Percentiles rank a stretch among this genome's conserved stretches.
Conservation (phyloP, 2,329 filamentous ascomycete genomes). For the Diaporthe sp. region DNA sequence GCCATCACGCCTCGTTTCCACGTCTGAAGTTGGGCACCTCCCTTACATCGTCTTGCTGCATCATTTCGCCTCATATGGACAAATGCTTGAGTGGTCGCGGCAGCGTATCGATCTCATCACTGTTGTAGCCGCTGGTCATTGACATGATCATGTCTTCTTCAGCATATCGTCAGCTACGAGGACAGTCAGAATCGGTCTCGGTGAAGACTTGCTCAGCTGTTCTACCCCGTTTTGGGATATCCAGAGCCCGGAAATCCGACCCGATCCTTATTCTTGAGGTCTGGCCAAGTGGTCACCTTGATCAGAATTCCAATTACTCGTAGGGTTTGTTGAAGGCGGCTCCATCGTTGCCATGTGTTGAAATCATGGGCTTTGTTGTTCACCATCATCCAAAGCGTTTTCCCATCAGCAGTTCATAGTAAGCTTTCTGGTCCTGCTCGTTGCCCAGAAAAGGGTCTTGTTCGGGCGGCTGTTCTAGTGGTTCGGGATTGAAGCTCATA, state of each 20-base stretch:
- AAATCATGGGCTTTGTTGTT: not conserved
- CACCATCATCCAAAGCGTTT: slow-evolving; percentile 38
- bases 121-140: not conserved
- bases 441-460: slow-evolving; percentile 38
- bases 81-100: not conserved
- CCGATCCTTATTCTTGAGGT: not conserved
- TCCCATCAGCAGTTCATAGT: slow-evolving; percentile 55
- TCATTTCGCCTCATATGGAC: not conserved
- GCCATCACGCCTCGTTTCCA: not conserved
- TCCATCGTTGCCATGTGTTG: not conserved
- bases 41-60: not conserved
- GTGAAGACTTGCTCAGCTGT: not conserved
- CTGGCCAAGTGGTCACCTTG: not conserved
- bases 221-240: not conserved
- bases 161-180: not conserved
- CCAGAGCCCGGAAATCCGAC: not conserved
- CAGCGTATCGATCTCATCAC: not conserved
- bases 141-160: not conserved
- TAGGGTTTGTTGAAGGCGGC: not conserved
- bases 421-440: slow-evolving; percentile 53
- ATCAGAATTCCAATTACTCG: not conserved
- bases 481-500: slow-evolving; percentile 52
- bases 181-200: not conserved
- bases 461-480: slow-evolving; percentile 43
- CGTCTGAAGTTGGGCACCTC: not conserved